These are phyloP conservation scores for Oropetium thomaeum DNA, from an alignment of 176 grass and related monocot genomes.

Conservation along the genomic window DNA sequence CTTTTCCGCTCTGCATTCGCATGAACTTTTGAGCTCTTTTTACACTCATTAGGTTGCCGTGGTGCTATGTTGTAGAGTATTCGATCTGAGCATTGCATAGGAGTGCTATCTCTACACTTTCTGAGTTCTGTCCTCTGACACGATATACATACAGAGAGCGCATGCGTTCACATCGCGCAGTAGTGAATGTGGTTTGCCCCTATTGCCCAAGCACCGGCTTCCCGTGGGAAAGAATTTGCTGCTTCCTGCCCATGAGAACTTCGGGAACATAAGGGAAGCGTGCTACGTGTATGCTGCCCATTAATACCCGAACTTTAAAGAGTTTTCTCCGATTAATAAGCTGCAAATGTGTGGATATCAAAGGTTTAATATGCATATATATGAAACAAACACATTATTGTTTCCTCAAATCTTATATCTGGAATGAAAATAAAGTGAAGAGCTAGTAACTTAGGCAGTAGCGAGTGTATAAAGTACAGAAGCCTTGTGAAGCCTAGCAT, in stretches of 20 bases:
- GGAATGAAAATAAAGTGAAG: no score
- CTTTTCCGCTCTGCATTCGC: constrained; percentile 45
- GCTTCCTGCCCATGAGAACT: not conserved
- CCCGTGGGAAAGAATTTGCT: constrained; percentile 22
- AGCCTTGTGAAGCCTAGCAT: not conserved
- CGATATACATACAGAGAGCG: constrained; percentile 6
- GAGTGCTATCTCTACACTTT: not conserved
- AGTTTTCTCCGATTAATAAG: no score
- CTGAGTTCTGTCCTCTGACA: constrained; percentile 41
- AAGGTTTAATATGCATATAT: no score
- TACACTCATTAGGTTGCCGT: constrained; percentile 25
- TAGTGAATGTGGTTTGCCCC: not conserved
- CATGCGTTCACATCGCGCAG: constrained; percentile 27
- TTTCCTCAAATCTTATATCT: no score
- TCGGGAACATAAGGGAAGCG: constrained; percentile 19
- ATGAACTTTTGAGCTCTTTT: constrained; percentile 53
- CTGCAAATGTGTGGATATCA: no score
- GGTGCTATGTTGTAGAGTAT: not conserved
- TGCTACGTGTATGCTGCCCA: not conserved
- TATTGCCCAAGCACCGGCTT: constrained; percentile 33
- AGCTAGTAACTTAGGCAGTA: no score
- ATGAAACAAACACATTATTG: no score
- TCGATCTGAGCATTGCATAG: no score
- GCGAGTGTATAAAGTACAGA: no score
- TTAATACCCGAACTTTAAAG: no score